Base-by-base conservation (phyloP, 805 yeast genomes). In the Candida xyloterini region DNA sequence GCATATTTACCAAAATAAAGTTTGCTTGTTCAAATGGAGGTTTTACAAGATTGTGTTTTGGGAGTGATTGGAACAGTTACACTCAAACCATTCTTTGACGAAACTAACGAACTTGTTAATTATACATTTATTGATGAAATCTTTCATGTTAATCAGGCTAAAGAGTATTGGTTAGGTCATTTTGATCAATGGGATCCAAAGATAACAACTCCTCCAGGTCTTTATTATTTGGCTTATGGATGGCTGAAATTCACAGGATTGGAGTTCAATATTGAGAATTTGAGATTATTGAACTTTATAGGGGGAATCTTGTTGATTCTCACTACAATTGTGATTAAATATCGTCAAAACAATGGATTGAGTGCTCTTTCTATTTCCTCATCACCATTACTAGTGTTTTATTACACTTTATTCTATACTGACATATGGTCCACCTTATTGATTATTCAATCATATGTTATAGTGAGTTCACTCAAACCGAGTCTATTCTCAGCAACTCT, bases 191-290 rank as follows among this genome's bases (percentile, higher is more conserved):
- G 96, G 96, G 88, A 93, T 59, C 72, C 79, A 10, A 90, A 91
- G 56, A 88, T 93, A 57, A 91, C 99, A 2, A 93, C 99, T 0
- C 99, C 99, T 1, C 98, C 98, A 1, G 99, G 98, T 0, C 66
- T 91, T 13, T 91, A 93, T 57, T 41, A 60, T 5, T 47, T 76
- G 8, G 78, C 76, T 5, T 61, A 62, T 23, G 46, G 49, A 3
- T 74, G 70, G 45, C 32, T 66, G 7, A 62, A 62, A 25, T 35
- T 70, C 3, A 36, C 51, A 2, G 48, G 42, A 5, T 30, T 45
- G 15, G 63, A 56, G 1, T 65, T 68, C 44, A 59, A 61, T 3
- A 45, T 74, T 15, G 49, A 65, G 1, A 64, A 69, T 8, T 58
- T 81, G 38, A 62, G 95, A 46, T 49, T 68, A 13, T 59, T 84